phyloP scores from a whole-genome alignment of 352 stramenopile species.

The Phytopythium aichiense region DNA sequence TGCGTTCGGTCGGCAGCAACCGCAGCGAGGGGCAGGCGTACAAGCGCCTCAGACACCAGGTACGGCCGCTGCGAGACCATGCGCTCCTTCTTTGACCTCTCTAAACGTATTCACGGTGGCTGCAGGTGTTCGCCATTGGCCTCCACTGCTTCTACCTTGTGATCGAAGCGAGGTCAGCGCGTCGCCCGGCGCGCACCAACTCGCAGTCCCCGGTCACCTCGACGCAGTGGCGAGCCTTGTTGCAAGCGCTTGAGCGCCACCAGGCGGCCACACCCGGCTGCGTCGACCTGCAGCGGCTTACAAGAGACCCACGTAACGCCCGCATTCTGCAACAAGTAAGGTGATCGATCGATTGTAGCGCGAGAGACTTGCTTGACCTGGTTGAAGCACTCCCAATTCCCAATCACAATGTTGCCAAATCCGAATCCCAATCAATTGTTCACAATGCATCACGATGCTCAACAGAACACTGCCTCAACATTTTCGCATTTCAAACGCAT shows the following conservation, averaged over 20 bases:
- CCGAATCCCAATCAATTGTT: too few relatives aligned
- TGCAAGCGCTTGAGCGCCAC: background rate
- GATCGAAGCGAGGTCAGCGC: slow-evolving; percentile 9
- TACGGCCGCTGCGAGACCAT: background rate
- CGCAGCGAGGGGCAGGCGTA: background rate
- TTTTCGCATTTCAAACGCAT: too few relatives aligned
- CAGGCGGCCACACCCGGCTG: background rate
- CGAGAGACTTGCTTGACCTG: background rate
- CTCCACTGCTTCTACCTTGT: slow-evolving; percentile 34
- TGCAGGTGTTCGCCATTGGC: slow-evolving; percentile 42
- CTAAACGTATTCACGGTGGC: background rate
- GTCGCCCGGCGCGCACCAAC: slow-evolving; percentile 12
- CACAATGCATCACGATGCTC: too few relatives aligned
- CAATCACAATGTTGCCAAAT: too few relatives aligned
- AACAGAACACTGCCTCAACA: too few relatives aligned
- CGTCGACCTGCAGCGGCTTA: background rate
- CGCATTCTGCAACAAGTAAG: background rate
- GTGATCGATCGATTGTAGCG: background rate
- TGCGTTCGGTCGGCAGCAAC: background rate
- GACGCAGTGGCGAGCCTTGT: background rate
- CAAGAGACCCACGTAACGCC: background rate
- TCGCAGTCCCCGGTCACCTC: background rate
- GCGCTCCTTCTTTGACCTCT: background rate
- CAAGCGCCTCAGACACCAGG: background rate
- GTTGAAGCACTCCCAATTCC: background rate